Evolutionary conservation across 441 rosid genomes (phyloP), one percentile per base, ranked within the genome.

Genomic region (Arabidopsis hybrid): DNA sequence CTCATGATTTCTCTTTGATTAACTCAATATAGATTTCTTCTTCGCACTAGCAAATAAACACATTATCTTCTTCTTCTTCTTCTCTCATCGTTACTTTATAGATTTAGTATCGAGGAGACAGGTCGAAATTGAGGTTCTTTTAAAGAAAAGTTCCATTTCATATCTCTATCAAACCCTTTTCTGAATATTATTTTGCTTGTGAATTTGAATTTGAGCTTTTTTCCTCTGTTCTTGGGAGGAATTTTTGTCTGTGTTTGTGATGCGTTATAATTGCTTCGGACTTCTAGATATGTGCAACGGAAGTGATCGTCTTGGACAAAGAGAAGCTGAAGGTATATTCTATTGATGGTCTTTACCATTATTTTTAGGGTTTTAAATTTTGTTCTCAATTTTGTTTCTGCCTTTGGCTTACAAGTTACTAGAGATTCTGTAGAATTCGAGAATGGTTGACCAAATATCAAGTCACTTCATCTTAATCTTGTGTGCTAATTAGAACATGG

Each of bases 221-320:
- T 32, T 64, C 69, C 34, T 75, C 74, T 60, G 67, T 65, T 40
- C 47, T 70, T 58, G 12, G 1, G 7, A 47, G 60, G 70, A 21
- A 8, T 16, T 32, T 58, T 17, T 21, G 9, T 46, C 4, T 21
- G 32, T 52, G 32, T 4, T 65, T 78, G 87, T 83, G 56, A 94
- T 94, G 98, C 74, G 57, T 77, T 84, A 26, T 71, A 58, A 77
- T 38, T 90, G 93, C 82, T 88, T 88, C 50, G 83, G 88, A 68
- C 17, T 66, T 51, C 70, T 82, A 72, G 72, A 46, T 71, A 64
- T 80, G 67, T 84, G 85, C 61, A 83, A 81, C 76, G 65, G 85
- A 73, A 80, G 73, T 35, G 61, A 73, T 42, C 56, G 31, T 52
- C 74, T 39, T 29, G 70, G 67, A 43, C 88, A 78, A 42, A 63